phyloP scores from a whole-genome alignment of 345 rosid species.

The Linum usitatissimum region DNA sequence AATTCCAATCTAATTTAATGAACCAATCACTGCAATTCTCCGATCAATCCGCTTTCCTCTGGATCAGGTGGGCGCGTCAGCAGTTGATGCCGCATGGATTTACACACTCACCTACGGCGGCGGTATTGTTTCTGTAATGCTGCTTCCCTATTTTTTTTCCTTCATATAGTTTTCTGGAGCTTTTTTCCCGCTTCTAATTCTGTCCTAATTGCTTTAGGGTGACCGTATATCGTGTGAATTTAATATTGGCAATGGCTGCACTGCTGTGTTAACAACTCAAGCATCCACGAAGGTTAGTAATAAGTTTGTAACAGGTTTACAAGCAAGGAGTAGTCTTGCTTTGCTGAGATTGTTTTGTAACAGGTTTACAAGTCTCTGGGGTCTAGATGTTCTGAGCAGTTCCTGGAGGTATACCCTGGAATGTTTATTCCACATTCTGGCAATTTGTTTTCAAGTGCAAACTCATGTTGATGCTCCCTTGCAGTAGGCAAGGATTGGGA shows the following conservation, averaged over 20 bases:
- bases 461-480: conserved; percentile 1
- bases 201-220: conserved; percentile 25
- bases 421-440: background rate
- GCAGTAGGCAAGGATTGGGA: conserved; percentile 76
- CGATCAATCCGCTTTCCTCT: background rate
- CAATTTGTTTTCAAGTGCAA: background rate
- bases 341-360: background rate
- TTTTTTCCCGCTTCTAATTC: background rate
- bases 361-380: conserved; percentile 81
- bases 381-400: conserved; percentile 55
- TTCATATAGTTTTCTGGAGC: background rate
- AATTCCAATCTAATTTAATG: background rate
- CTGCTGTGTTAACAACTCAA: conserved; percentile 69
- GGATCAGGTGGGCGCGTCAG: conserved; percentile 60
- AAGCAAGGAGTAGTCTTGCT: conserved; percentile 14
- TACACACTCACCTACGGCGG: conserved; percentile 88
- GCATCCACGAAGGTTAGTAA: conserved; percentile 74
- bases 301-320: conserved; percentile 41
- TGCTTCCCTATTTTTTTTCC: background rate
- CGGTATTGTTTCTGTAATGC: conserved; percentile 76
- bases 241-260: conserved; percentile 57
- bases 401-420: conserved; percentile 42
- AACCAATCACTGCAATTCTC: background rate
- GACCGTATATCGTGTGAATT: conserved; percentile 61
- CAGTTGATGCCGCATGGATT: conserved; percentile 75